phyloP scores from a whole-genome alignment of 352 stramenopile genomes.

The Globisporangium sylvaticum region DNA sequence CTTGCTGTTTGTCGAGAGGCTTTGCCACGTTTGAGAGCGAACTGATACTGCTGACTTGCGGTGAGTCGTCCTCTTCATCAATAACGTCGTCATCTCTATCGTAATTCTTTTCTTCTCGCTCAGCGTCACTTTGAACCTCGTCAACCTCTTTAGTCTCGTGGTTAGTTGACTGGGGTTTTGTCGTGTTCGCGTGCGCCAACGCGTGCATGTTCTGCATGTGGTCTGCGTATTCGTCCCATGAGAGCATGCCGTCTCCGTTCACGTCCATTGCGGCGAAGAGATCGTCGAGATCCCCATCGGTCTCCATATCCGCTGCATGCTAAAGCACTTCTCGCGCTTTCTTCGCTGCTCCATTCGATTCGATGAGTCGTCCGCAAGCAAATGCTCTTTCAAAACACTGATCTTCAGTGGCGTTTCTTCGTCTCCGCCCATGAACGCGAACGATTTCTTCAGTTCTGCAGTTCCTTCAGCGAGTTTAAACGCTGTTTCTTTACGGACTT shows the following conservation, averaged over 20 bases:
- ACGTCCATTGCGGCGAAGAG: conserved; percentile 46
- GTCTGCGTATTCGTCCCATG: conserved; percentile 48
- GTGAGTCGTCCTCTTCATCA: not conserved
- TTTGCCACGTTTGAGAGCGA: not conserved
- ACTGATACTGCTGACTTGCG: not conserved
- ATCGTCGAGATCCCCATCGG: conserved; percentile 34
- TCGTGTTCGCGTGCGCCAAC: conserved; percentile 27
- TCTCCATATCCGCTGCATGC: conserved; percentile 34
- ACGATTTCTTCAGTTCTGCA: conserved; percentile 37
- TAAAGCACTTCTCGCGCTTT: conserved; percentile 26
- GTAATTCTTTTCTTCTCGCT: not conserved
- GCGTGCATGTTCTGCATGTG: conserved; percentile 48
- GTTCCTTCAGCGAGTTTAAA: conserved; percentile 37
- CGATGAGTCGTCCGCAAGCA: conserved; percentile 7
- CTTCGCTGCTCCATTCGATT: not conserved
- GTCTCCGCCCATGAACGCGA: conserved; percentile 34
- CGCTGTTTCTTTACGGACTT: conserved; percentile 17
- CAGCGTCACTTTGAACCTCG: not conserved
- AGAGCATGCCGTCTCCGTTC: conserved; percentile 45
- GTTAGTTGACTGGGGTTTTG: conserved; percentile 3
- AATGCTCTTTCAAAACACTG: conserved; percentile 22
- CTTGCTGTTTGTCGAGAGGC: not conserved
- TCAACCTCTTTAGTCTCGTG: conserved; percentile 11
- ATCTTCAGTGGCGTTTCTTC: conserved; percentile 29
- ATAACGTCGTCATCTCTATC: not conserved